Percentiles rank a stretch among this genome's conserved stretches.
phyloP scores from a whole-genome alignment of 331 rosid genomes.

The Arachis monticola region DNA sequence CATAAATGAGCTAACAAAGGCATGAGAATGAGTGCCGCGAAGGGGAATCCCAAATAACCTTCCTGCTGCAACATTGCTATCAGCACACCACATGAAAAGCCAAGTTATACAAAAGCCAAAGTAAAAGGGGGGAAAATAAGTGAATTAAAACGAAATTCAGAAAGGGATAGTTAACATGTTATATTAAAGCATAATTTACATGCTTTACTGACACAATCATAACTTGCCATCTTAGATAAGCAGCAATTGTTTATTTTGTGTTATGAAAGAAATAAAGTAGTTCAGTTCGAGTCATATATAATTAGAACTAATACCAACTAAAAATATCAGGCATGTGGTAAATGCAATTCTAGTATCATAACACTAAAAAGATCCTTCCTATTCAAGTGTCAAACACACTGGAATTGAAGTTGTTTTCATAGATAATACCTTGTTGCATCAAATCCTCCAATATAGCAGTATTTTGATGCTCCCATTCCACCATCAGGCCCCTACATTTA shows the following conservation, averaged over 20 bases:
- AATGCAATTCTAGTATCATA: background rate
- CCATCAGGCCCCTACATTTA: constrained; percentile 94
- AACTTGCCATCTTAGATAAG: constrained; percentile 13
- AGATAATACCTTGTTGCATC: constrained; percentile 92
- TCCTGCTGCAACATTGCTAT: constrained; percentile 96
- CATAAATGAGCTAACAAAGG: constrained; percentile 92
- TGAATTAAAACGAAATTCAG: background rate
- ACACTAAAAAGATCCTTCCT: background rate
- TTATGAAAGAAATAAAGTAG: background rate
- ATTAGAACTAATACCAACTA: constrained; percentile 4
- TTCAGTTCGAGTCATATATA: constrained; percentile 9
- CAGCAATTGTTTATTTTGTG: background rate
- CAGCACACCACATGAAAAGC: too few relatives aligned
- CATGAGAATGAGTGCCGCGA: constrained; percentile 99
- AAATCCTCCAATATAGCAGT: constrained; percentile 96
- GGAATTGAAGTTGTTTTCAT: constrained; percentile 23
- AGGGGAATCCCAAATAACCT: constrained; percentile 90
- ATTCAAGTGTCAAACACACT: background rate
- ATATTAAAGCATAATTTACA: constrained; percentile 1
- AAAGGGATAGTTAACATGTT: background rate
- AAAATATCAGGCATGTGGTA: constrained; percentile 10
- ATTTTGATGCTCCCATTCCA: constrained; percentile 90
- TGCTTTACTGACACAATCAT: background rate
- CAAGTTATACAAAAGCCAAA: too few relatives aligned
- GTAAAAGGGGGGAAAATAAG: background rate